A percentile compares a stretch with the other conserved stretches of the same genome.
phyloP scores from a whole-genome alignment of 2,329 filamentous ascomycete species.

The Gaeumannomyces sp. region DNA sequence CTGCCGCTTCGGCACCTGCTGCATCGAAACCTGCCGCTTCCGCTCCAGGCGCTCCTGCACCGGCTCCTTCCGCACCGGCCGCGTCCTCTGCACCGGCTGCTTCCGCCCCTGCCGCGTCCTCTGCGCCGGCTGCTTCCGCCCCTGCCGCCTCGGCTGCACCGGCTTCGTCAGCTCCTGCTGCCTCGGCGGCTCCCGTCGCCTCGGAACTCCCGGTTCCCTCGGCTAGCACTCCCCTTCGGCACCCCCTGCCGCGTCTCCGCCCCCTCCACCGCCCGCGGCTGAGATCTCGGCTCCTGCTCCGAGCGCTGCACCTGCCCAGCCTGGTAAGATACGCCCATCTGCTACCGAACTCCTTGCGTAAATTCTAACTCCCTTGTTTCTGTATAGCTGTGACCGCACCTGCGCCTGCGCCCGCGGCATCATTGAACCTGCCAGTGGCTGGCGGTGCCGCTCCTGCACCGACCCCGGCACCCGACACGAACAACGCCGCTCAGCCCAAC shows the following conservation, averaged over 20 bases:
- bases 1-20: neutral
- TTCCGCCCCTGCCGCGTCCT: neutral
- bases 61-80: neutral
- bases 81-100: neutral
- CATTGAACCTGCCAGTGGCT: slow-evolving; percentile 17
- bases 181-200: neutral
- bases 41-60: neutral
- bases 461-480: slow-evolving; percentile 19
- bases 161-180: neutral
- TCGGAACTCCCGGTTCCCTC: neutral
- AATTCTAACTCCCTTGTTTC: neutral
- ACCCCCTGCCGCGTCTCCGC: neutral
- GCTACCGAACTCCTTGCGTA: neutral
- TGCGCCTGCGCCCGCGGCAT: slow-evolving; percentile 6
- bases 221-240: neutral
- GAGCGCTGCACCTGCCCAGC: neutral
- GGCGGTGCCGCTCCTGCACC: slow-evolving; percentile 15
- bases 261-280: neutral
- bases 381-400: neutral
- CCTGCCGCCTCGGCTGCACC: neutral
- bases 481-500: slow-evolving; percentile 19
- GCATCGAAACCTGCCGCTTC: neutral
- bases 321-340: neutral
- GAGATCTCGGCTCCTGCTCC: neutral
- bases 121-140: neutral